Evolutionary conservation across 176 grass and related monocot species (phyloP).

Genomic region (Oryza longistaminata): DNA sequence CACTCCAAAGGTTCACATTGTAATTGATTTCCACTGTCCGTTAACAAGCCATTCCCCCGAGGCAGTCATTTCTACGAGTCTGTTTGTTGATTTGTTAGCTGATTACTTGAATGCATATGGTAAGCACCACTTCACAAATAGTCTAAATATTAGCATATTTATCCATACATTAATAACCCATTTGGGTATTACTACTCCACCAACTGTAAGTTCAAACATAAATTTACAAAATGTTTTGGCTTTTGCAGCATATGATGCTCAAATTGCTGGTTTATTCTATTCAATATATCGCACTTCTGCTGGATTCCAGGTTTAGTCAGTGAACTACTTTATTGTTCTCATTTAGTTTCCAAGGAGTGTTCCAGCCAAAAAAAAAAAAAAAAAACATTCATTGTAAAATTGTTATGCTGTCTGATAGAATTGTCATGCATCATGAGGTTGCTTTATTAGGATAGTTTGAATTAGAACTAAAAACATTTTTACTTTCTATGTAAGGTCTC

Average conservation of each 20-base stretch:
- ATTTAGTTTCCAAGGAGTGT: conserved; percentile 24
- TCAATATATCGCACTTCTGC: conserved; percentile 52
- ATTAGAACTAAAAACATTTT: conserved; percentile 20
- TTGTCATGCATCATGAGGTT: conserved; percentile 23
- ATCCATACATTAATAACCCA: not conserved
- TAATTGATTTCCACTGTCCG: conserved; percentile 94
- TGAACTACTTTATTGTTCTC: not conserved
- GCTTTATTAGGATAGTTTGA: not conserved
- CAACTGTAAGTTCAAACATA: conserved; percentile 18
- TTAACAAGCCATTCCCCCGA: conserved; percentile 79
- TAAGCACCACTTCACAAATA: conserved; percentile 47
- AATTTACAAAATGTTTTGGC: conserved; percentile 25
- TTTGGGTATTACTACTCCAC: not conserved
- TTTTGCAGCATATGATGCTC: conserved; percentile 88
- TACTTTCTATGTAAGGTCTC: conserved; percentile 50
- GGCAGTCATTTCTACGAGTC: conserved; percentile 58
- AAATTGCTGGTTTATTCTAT: conserved; percentile 83
- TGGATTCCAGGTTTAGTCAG: conserved; percentile 75
- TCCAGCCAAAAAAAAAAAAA: too few species aligned
- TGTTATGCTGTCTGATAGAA: not conserved
- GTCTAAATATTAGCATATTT: conserved; percentile 5
- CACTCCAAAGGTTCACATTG: conserved; percentile 77
- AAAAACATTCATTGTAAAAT: conserved; percentile 2
- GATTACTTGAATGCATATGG: conserved; percentile 99
- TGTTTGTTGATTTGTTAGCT: conserved; percentile 67